Evolutionary conservation across 2,329 filamentous ascomycete genomes (phyloP).

Genomic region (Stromatinia cepivora): DNA sequence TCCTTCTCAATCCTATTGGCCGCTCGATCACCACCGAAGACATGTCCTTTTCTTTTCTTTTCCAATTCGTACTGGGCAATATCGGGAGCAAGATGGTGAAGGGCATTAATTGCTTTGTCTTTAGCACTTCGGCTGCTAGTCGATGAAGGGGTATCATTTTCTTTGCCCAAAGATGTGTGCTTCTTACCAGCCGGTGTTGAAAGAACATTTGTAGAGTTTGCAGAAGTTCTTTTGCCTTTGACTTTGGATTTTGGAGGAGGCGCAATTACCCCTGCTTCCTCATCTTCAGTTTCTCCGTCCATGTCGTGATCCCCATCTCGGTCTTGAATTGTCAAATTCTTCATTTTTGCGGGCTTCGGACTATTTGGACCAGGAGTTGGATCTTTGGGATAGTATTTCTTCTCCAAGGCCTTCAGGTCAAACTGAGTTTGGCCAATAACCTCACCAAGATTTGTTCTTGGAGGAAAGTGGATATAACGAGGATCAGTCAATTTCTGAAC

Average conservation of each 20-base stretch:
- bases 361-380: slow-evolving; percentile 48
- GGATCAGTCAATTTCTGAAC: slow-evolving; percentile 69
- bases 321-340: slow-evolving; percentile 41
- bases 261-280: slow-evolving; percentile 32
- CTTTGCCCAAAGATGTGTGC: slow-evolving; percentile 61
- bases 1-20: slow-evolving; percentile 58
- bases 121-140: slow-evolving; percentile 85
- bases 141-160: slow-evolving; percentile 79
- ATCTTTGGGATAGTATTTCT: slow-evolving; percentile 60
- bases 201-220: slow-evolving; percentile 17
- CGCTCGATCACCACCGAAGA: slow-evolving; percentile 64
- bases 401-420: slow-evolving; percentile 60
- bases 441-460: slow-evolving; percentile 87
- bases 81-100: slow-evolving; percentile 78
- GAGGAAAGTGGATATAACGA: slow-evolving; percentile 84
- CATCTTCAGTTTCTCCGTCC: slow-evolving; percentile 20
- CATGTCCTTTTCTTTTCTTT: slow-evolving; percentile 67
- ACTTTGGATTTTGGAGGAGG: slow-evolving; percentile 15
- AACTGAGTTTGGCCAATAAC: slow-evolving; percentile 87
- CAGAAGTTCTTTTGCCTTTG: slow-evolving; percentile 23
- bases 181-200: slow-evolving; percentile 57
- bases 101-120: slow-evolving; percentile 71
- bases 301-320: slow-evolving; percentile 43
- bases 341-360: slow-evolving; percentile 49
- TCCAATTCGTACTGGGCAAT: slow-evolving; percentile 92